Evolutionary conservation across 2,329 filamentous ascomycete species (phyloP), one percentile per base, ranked within the genome.

Genomic region (Aspergillus pseudoviridinutans): DNA sequence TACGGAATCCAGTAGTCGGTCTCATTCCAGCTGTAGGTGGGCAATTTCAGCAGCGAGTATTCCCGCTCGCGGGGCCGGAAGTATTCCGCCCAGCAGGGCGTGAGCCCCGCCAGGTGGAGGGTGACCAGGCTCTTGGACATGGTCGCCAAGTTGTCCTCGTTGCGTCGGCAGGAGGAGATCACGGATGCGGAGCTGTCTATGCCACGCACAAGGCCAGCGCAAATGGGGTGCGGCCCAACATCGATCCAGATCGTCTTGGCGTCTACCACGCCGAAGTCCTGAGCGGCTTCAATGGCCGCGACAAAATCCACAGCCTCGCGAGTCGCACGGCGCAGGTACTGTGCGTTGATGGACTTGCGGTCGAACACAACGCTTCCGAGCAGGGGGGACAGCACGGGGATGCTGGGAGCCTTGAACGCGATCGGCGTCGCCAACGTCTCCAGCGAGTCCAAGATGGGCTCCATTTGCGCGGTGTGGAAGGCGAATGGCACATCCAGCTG

Each of bases 1-100:
- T 89, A 89, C 67, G 86, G 84, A 20, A 89, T 79, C 87, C 87
- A 89, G 74, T 90, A 90, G 63, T 84, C 85, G 78, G 90, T 90
- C 61, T 84, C 78, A 67, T 91, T 86, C 70, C 87, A 91, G 1
- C 80, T 80, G 68, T 91, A 91, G 0, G 82, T 80, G 1, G 87
- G 87, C 2, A 91, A 75, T 27, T 83, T 77, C 9, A 89, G 74
- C 17, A 90, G 76, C 50, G 82, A 78, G 44, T 86, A 80, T 0
- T 80, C 79, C 44, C 76, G 69, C 64, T 85, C 82, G 69, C 85
- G 88, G 54, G 84, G 79, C 54, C 79, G 77, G 71, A 88, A 84
- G 66, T 83, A 89, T 71, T 91, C 89, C 59, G 87, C 83, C 83
- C 89, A 92, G 70, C 87, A 80, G 55, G 92, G 76, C 49, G 80